Evolutionary conservation across 352 stramenopile species (phyloP).

Genomic region (Pythium periplocum): DNA sequence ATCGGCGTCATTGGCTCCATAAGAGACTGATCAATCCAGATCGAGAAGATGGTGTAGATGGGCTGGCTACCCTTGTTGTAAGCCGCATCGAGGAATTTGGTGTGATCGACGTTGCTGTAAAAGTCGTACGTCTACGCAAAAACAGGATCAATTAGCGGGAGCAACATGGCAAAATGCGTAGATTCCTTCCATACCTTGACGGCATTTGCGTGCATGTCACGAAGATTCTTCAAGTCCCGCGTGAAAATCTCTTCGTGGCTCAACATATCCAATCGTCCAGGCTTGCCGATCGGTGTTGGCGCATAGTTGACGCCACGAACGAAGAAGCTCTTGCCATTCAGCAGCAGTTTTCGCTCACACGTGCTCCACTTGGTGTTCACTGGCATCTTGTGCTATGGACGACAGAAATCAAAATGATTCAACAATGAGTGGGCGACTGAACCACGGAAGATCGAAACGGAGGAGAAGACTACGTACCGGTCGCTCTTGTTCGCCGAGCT

Average conservation of each 20-base stretch:
- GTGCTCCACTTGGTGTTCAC: conserved; percentile 53
- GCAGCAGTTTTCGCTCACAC: conserved; percentile 58
- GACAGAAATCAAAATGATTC: too few relatives aligned
- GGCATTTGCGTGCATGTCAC: conserved; percentile 65
- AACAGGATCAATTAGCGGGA: neutral
- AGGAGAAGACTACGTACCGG: too few relatives aligned
- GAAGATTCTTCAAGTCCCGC: conserved; percentile 61
- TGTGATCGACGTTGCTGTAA: conserved; percentile 43
- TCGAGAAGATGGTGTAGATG: conserved; percentile 67
- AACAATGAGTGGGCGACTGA: too few relatives aligned
- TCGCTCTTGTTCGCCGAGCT: too few relatives aligned
- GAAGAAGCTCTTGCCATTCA: conserved; percentile 56
- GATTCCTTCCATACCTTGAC: conserved; percentile 29
- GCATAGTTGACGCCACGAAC: conserved; percentile 71
- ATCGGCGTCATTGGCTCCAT: conserved; percentile 32
- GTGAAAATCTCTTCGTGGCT: conserved; percentile 45
- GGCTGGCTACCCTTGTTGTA: conserved; percentile 50
- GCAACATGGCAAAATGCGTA: neutral
- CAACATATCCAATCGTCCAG: conserved; percentile 50
- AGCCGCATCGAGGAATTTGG: conserved; percentile 48
- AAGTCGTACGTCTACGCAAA: conserved; percentile 52
- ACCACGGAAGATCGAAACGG: too few relatives aligned
- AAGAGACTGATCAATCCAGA: conserved; percentile 61
- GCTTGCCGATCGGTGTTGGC: conserved; percentile 52
- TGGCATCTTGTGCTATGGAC: too few relatives aligned